Conservation (phyloP, 306 rosid genomes). For the Spatholobus suberectus region DNA sequence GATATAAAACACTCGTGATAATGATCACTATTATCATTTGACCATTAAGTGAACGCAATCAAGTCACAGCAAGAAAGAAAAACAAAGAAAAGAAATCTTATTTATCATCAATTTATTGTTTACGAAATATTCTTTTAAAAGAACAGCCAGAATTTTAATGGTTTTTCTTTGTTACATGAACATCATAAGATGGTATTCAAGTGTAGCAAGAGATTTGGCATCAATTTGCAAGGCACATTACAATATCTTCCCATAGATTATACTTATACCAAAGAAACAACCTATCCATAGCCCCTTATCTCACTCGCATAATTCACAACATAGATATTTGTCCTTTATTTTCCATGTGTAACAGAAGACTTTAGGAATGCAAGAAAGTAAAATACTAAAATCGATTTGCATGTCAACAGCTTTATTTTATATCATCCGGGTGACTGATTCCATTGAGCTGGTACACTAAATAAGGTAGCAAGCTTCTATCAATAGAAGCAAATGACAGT, state of each 20-base stretch:
- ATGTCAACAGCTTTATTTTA: background rate
- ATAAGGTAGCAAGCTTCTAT: background rate
- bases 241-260: too few species aligned
- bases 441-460: background rate
- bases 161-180: too few species aligned
- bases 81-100: background rate
- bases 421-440: background rate
- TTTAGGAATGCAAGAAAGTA: background rate
- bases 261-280: background rate
- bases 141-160: too few species aligned
- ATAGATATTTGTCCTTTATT: background rate
- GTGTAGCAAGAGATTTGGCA: too few species aligned
- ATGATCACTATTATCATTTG: background rate
- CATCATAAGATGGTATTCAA: too few species aligned
- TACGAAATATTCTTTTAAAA: background rate
- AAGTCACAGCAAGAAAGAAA: background rate
- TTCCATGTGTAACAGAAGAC: background rate
- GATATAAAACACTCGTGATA: background rate
- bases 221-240: too few species aligned
- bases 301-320: background rate
- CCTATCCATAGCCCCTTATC: background rate
- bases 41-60: background rate
- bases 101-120: background rate
- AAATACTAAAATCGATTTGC: background rate
- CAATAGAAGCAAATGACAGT: conserved; percentile 11